phyloP scores from a whole-genome alignment of 1,139 yeast genomes.

The Blastobotrys buckinghamii region DNA sequence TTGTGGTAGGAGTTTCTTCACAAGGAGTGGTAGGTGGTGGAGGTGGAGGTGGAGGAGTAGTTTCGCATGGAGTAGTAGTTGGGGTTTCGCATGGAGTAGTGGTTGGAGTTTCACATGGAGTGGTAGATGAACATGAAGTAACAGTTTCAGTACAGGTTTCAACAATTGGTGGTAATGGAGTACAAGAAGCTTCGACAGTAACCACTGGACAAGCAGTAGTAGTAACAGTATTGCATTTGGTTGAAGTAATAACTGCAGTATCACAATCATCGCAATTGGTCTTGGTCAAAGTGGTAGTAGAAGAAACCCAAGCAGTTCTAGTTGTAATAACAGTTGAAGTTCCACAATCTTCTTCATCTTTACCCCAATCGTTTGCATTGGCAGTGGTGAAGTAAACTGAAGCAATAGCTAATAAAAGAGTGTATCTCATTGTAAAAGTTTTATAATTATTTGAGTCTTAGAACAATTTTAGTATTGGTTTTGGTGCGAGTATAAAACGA shows the following conservation, averaged over 20 bases:
- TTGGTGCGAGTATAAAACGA: too few species aligned
- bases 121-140: not conserved
- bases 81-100: constrained; percentile 2
- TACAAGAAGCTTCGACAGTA: not conserved
- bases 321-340: not conserved
- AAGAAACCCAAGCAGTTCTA: not conserved
- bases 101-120: not conserved
- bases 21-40: constrained; percentile 3
- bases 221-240: not conserved
- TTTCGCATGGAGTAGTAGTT: not conserved
- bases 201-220: not conserved
- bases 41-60: constrained; percentile 1
- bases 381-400: not conserved
- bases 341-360: not conserved
- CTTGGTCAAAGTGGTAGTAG: not conserved
- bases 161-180: not conserved
- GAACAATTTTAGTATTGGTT: too few species aligned
- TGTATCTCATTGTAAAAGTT: not conserved
- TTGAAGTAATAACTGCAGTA: not conserved
- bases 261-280: not conserved
- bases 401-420: not conserved
- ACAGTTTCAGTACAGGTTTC: not conserved
- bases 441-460: too few species aligned
- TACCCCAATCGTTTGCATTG: not conserved
- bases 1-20: not conserved